Base-by-base conservation (phyloP, 75 land plant genomes). In the Gnetum montanum region DNA sequence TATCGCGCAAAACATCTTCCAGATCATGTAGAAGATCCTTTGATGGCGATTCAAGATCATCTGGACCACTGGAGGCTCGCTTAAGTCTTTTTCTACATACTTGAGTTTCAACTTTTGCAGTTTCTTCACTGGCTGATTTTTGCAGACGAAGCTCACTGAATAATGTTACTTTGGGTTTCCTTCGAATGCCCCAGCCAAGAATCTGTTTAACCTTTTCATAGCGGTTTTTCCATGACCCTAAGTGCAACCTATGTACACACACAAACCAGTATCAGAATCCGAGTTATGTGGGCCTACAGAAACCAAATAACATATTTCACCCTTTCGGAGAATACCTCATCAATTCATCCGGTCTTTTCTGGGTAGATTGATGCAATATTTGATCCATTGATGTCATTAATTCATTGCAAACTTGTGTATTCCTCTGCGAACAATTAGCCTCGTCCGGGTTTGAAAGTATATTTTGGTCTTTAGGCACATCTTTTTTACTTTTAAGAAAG, bases 101-200 rank as follows among this genome's bases (percentile, higher is more conserved):
- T 31, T 15, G 34, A n/a, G 31, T 50, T 67, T 52, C 57, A 31
- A 16, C 46, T 30, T 28, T 13, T 49, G 61, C 34, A 2, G 19
- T 53, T 47, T 46, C 61, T 23, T 35, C 66, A 31, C 50, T 49
- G 19, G 46, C 29, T 38, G 71, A 30, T 5, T 70, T 56, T 36
- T 72, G 83, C 27, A 92, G 66, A 62, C 78, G 73, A 20, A 88
- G 66, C 35, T 84, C 79, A 36, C 62, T 79, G 40, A 80, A 33
- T 7, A 82, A 40, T 43, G 60, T 43, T 26, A 64, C 71, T 72
- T 82, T 88, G 1, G 97, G 95, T n/a, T 69, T 73, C 5, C 44
- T 70, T 27, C 97, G 79, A 1, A 68, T 46, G 20, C 97, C 95
- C 95, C 95, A 92, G 22, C 57, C 61, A 29, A 59, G 54, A 7